Conservation (phyloP, 306 rosid species). For the Gillenia trifoliata region DNA sequence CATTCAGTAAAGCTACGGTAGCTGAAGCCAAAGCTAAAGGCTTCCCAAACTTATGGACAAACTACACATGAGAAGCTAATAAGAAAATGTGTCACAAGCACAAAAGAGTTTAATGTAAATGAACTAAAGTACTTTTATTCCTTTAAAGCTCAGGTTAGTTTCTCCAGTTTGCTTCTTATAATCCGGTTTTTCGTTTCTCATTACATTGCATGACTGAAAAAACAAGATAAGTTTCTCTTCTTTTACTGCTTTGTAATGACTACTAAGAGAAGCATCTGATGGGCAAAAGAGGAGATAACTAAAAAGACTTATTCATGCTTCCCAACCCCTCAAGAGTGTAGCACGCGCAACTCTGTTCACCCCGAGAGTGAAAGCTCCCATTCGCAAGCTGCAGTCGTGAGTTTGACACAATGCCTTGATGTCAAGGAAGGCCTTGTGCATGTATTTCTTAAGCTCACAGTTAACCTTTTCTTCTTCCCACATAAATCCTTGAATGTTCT, state of each 20-base stretch:
- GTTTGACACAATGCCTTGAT: constrained; percentile 61
- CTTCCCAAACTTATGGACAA: not conserved
- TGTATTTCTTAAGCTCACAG: constrained; percentile 53
- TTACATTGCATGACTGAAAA: not conserved
- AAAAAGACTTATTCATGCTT: constrained; percentile 34
- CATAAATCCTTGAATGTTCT: constrained; percentile 84
- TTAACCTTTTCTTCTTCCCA: constrained; percentile 75
- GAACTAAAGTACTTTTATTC: not conserved
- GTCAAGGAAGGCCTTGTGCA: constrained; percentile 53
- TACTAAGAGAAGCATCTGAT: not conserved
- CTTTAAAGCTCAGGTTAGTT: not conserved
- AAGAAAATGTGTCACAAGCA: not conserved
- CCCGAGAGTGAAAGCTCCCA: constrained; percentile 76
- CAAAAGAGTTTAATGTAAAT: not conserved
- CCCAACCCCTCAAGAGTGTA: constrained; percentile 70
- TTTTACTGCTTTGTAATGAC: not conserved
- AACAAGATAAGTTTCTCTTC: not conserved
- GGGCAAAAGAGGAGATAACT: not conserved
- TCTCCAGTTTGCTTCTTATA: not conserved
- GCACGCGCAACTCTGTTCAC: constrained; percentile 73
- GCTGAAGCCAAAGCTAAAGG: not conserved
- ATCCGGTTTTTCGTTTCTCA: not conserved
- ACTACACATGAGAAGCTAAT: not conserved
- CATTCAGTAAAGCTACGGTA: not conserved
- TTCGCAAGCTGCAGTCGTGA: constrained; percentile 55